Conservation (phyloP, 2,329 filamentous ascomycete species). For the Curvularia hawaiiensis region DNA sequence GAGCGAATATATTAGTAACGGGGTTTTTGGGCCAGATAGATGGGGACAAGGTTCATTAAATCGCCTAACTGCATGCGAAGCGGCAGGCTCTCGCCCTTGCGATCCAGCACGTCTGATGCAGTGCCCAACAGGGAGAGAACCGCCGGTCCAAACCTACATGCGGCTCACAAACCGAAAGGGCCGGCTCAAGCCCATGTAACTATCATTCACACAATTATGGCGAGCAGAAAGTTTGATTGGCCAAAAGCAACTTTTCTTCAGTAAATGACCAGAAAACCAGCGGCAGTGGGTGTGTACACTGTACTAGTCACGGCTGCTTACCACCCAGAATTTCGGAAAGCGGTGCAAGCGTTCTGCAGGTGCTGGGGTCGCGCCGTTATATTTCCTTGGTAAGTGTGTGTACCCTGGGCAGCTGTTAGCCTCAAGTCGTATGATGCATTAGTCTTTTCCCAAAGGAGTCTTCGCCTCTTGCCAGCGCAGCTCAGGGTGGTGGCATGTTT, state of each 20-base stretch:
- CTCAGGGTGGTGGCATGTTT: not conserved
- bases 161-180: constrained; percentile 18
- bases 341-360: constrained; percentile 20
- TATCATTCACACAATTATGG: constrained; percentile 22
- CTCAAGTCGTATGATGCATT: constrained; percentile 16
- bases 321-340: constrained; percentile 25
- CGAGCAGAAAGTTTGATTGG: constrained; percentile 16
- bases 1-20: not conserved
- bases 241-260: constrained; percentile 18
- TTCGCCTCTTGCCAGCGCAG: constrained; percentile 19
- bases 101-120: constrained; percentile 22
- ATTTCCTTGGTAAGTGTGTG: constrained; percentile 8
- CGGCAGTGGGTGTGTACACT: constrained; percentile 18
- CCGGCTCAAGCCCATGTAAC: constrained; percentile 12
- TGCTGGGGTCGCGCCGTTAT: constrained; percentile 22
- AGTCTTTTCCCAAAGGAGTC: constrained; percentile 15
- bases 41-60: constrained; percentile 2
- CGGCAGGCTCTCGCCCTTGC: constrained; percentile 6
- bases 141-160: constrained; percentile 21
- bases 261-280: constrained; percentile 14
- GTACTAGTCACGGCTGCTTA: constrained; percentile 31
- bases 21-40: not conserved
- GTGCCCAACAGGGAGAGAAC: not conserved
- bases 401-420: constrained; percentile 5
- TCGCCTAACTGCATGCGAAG: constrained; percentile 11